Evolutionary conservation across 352 stramenopile genomes (phyloP).

Genomic region (Plasmopara muralis): DNA sequence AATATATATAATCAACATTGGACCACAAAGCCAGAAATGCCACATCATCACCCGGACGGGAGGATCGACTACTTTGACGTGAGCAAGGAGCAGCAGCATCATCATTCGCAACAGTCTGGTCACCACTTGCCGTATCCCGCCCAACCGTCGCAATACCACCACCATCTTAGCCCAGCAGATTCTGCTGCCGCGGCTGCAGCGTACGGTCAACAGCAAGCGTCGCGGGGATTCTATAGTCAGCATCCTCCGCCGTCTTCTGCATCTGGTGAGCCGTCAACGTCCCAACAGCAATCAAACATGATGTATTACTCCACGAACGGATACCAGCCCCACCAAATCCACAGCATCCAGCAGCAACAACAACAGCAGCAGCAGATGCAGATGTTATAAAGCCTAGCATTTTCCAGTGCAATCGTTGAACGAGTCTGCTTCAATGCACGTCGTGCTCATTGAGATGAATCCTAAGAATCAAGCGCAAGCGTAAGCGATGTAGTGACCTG

Average conservation of each 20-base stretch:
- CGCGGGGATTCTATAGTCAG: conserved; percentile 48
- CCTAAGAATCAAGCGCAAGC: conserved; percentile 12
- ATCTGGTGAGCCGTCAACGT: conserved; percentile 20
- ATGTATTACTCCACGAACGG: conserved; percentile 72
- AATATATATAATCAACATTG: conserved; percentile 63
- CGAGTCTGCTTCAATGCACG: conserved; percentile 14
- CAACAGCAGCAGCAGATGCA: conserved; percentile 45
- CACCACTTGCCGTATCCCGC: conserved; percentile 47
- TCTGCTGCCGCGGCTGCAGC: conserved; percentile 44
- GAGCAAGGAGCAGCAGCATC: conserved; percentile 48
- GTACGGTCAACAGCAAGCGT: conserved; percentile 40
- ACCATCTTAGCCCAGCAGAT: conserved; percentile 57
- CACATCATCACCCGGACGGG: conserved; percentile 31
- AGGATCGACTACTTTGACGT: conserved; percentile 69
- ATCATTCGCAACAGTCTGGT: conserved; percentile 10
- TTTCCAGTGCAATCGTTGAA: conserved; percentile 13
- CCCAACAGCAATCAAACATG: conserved; percentile 39
- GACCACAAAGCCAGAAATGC: conserved; percentile 44
- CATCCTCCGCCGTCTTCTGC: conserved; percentile 20
- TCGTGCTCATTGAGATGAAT: conserved; percentile 18
- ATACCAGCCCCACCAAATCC: conserved; percentile 63
- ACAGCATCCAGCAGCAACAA: conserved; percentile 45
- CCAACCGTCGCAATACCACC: conserved; percentile 56
- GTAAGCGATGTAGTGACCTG: conserved; percentile 11
- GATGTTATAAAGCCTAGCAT: conserved; percentile 47